Conservation (phyloP, 805 yeast species). For the Lipomyces sp. region DNA sequence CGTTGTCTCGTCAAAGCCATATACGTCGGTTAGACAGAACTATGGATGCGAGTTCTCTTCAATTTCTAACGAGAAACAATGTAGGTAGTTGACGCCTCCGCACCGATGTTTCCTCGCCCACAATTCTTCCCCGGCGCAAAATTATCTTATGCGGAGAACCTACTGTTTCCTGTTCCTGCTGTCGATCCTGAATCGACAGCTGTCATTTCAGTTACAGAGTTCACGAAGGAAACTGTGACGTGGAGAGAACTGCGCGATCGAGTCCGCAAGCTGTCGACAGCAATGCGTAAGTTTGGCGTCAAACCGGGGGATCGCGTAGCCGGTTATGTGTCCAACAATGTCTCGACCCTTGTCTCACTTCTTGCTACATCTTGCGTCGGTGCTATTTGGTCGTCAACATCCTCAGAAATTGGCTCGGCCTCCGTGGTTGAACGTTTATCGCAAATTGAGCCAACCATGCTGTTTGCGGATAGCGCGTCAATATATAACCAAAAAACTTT, state of each 20-base stretch:
- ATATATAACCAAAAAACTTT: constrained; percentile 37
- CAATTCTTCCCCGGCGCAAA: constrained; percentile 37
- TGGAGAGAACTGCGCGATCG: constrained; percentile 37
- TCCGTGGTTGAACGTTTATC: constrained; percentile 38
- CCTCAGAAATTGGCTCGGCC: constrained; percentile 38
- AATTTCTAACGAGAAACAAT: background rate
- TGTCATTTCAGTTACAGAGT: constrained; percentile 38
- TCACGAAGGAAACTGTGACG: constrained; percentile 17
- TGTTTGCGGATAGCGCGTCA: constrained; percentile 37
- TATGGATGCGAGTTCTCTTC: background rate
- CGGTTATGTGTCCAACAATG: constrained; percentile 39
- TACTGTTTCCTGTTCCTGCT: constrained; percentile 35
- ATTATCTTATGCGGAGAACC: constrained; percentile 38
- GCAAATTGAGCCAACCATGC: constrained; percentile 37
- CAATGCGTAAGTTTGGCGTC: constrained; percentile 33
- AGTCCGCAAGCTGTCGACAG: constrained; percentile 30
- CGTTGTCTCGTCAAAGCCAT: constrained; percentile 21
- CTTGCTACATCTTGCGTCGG: constrained; percentile 39
- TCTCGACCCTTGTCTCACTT: constrained; percentile 34
- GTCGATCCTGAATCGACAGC: constrained; percentile 34
- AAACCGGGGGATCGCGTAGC: constrained; percentile 38
- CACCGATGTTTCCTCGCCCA: constrained; percentile 39
- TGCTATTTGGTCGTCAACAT: constrained; percentile 39
- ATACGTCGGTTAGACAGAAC: constrained; percentile 9
- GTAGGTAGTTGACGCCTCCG: constrained; percentile 27